Conservation (phyloP, 1,284 basidiomycete genomes). For the Ganoderma leucocontextum region DNA sequence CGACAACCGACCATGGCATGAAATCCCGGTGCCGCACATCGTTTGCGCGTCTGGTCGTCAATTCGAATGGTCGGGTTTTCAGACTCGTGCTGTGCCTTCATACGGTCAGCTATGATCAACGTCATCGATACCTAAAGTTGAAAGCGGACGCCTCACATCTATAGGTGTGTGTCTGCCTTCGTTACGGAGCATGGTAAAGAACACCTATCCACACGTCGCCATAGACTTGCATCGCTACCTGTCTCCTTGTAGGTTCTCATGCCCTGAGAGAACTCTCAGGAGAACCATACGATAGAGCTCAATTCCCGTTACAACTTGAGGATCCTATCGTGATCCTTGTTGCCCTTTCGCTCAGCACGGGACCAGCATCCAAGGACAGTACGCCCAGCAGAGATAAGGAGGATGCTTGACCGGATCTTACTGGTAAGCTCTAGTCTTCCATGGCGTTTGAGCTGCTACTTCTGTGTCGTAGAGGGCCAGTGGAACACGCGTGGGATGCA, state of each 20-base stretch:
- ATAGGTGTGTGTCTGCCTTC: neutral
- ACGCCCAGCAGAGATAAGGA: constrained; percentile 16
- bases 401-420: constrained; percentile 11
- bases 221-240: neutral
- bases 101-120: neutral
- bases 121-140: neutral
- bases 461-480: neutral
- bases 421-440: neutral
- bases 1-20: neutral
- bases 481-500: neutral
- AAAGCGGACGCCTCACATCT: neutral
- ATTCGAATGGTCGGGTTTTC: neutral
- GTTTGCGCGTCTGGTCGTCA: neutral
- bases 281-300: neutral
- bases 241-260: neutral
- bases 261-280: neutral
- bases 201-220: neutral
- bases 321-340: constrained; percentile 6
- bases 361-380: neutral
- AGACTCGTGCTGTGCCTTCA: neutral
- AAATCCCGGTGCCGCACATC: neutral
- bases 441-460: neutral
- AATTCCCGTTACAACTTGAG: neutral
- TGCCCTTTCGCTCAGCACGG: constrained; percentile 7
- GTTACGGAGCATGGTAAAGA: neutral